Conservation (phyloP, 1,139 yeast species). For the Diutina sp. region DNA sequence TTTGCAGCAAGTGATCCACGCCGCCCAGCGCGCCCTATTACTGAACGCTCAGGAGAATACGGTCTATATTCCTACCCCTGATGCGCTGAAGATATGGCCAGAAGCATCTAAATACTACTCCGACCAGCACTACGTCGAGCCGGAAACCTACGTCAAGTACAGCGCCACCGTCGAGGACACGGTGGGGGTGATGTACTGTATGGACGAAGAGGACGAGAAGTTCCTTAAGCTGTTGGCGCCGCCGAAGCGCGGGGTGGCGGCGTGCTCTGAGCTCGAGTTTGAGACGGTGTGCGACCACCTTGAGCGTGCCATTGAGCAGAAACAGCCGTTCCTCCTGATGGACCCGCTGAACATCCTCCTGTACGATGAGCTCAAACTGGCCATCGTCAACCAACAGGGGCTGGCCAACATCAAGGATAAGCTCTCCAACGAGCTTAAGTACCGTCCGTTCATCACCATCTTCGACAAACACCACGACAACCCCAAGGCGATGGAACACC, state of each 20-base stretch:
- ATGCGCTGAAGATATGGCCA: constrained; percentile 75
- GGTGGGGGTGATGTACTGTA: constrained; percentile 70
- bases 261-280: constrained; percentile 59
- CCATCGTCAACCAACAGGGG: neutral
- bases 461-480: constrained; percentile 34
- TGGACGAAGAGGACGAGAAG: constrained; percentile 82
- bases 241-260: neutral
- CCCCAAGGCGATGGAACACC: constrained; percentile 4
- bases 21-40: constrained; percentile 51
- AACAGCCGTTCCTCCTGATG: constrained; percentile 80
- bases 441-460: constrained; percentile 27
- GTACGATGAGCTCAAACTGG: constrained; percentile 42
- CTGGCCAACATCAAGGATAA: constrained; percentile 27
- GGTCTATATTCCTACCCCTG: constrained; percentile 93
- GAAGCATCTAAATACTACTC: constrained; percentile 65
- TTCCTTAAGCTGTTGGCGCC: constrained; percentile 32
- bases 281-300: constrained; percentile 66
- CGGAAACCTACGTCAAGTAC: constrained; percentile 72
- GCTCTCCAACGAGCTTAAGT: constrained; percentile 26
- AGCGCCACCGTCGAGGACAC: constrained; percentile 95
- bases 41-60: constrained; percentile 8
- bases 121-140: constrained; percentile 50
- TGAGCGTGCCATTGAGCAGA: constrained; percentile 61
- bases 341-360: constrained; percentile 70
- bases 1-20: constrained; percentile 79